Evolutionary conservation across 352 stramenopile species (phyloP).

Genomic region (Globisporangium spiculum): DNA sequence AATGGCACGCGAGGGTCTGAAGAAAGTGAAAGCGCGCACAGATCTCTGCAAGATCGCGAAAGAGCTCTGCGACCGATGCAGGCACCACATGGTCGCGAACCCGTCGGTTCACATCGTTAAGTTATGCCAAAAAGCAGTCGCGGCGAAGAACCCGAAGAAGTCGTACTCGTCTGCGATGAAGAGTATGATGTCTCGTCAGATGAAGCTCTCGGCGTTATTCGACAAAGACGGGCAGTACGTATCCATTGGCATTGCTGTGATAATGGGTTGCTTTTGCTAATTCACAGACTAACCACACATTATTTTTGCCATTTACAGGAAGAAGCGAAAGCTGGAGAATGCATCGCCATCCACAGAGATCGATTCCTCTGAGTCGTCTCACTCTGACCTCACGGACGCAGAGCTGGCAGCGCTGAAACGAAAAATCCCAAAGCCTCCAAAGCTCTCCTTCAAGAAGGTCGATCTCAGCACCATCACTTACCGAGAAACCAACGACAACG

Average conservation of each 20-base stretch:
- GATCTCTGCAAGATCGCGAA: constrained; percentile 74
- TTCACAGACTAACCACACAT: constrained; percentile 4
- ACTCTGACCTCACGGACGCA: constrained; percentile 73
- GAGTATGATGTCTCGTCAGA: constrained; percentile 82
- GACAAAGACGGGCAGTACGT: constrained; percentile 74
- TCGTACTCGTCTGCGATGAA: constrained; percentile 85
- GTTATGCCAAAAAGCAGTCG: constrained; percentile 69
- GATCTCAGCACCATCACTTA: constrained; percentile 84
- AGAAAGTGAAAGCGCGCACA: constrained; percentile 52
- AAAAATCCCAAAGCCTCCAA: constrained; percentile 79
- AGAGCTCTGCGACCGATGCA: constrained; percentile 73
- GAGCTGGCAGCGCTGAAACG: constrained; percentile 78
- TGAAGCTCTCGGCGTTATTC: constrained; percentile 75
- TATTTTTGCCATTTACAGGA: constrained; percentile 33
- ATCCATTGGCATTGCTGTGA: neutral
- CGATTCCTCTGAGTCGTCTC: constrained; percentile 60
- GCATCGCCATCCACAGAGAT: constrained; percentile 60
- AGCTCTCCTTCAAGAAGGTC: constrained; percentile 84
- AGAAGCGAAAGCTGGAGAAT: constrained; percentile 72
- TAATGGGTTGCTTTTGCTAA: neutral
- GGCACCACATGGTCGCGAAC: constrained; percentile 80
- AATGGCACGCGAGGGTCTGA: constrained; percentile 68
- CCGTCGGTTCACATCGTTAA: constrained; percentile 82
- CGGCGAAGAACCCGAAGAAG: constrained; percentile 73
- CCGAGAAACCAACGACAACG: constrained; percentile 84